Evolutionary conservation across 163 green algal genomes (phyloP).

Genomic region (Scenedesmus sp.): DNA sequence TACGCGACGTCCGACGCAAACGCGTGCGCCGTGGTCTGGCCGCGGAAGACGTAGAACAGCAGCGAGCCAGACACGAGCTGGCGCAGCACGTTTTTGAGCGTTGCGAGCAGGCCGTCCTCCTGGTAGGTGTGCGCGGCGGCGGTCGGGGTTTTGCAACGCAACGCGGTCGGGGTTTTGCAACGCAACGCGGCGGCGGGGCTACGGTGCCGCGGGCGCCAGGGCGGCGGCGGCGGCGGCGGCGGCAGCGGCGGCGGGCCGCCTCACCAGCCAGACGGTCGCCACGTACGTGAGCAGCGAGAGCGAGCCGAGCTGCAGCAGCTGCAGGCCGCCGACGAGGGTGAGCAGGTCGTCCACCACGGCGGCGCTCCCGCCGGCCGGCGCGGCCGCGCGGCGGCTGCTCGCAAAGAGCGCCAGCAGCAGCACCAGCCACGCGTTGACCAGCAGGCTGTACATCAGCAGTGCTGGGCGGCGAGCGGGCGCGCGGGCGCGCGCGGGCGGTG

Average conservation of each 20-base stretch:
- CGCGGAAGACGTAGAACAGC: slow-evolving; percentile 74
- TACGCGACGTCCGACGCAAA: slow-evolving; percentile 71
- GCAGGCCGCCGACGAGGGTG: slow-evolving; percentile 52
- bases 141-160: neutral
- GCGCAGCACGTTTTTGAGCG: slow-evolving; percentile 26
- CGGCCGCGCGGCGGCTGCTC: too few species aligned
- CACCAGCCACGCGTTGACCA: slow-evolving; percentile 76
- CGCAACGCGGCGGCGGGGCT: slow-evolving; percentile 43
- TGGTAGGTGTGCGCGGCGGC: too few species aligned
- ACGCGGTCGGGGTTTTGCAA: slow-evolving; percentile 39
- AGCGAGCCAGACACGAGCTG: slow-evolving; percentile 55
- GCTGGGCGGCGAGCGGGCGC: too few species aligned
- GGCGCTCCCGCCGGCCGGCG: slow-evolving; percentile 15
- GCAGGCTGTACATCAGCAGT: slow-evolving; percentile 67
- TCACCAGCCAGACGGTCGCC: slow-evolving; percentile 33
- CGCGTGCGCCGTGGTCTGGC: slow-evolving; percentile 64
- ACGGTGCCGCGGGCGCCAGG: slow-evolving; percentile 3
- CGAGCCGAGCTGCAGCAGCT: slow-evolving; percentile 68
- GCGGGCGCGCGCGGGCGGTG: too few species aligned
- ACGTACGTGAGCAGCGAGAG: slow-evolving; percentile 60
- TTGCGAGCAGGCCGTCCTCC: slow-evolving; percentile 38
- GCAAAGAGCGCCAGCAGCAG: slow-evolving; percentile 61
- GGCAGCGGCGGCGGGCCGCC: too few species aligned
- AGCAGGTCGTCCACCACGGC: slow-evolving; percentile 43
- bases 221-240: too few species aligned